phyloP scores from a whole-genome alignment of 2,329 filamentous ascomycete species.

The Tolypocladium inflatum region DNA sequence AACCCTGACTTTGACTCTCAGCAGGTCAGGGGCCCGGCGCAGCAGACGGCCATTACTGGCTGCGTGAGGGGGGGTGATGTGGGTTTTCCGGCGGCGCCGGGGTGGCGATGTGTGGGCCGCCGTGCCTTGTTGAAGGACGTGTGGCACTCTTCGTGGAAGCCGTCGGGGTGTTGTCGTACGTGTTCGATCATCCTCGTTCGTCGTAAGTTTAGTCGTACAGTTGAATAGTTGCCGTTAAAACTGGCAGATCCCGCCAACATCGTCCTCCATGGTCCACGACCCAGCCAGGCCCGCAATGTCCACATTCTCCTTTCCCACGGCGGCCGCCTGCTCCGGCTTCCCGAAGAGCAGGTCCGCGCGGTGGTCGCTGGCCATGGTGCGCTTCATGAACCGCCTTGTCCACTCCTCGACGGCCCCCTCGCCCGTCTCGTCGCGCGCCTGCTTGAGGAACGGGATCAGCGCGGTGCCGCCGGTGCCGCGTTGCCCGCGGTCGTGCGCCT shows the following conservation, averaged over 20 bases:
- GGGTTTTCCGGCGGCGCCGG: slow-evolving; percentile 13
- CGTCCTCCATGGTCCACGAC: slow-evolving; percentile 81
- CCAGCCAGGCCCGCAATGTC: slow-evolving; percentile 63
- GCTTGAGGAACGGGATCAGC: slow-evolving; percentile 90
- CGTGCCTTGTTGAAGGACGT: background rate
- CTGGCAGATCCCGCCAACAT: slow-evolving; percentile 54
- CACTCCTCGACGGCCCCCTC: slow-evolving; percentile 72
- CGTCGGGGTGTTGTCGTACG: background rate
- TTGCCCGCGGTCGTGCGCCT: slow-evolving; percentile 47
- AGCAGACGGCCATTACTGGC: slow-evolving; percentile 30
- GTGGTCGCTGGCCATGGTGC: slow-evolving; percentile 37
- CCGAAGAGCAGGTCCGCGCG: slow-evolving; percentile 49
- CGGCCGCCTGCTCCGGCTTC: slow-evolving; percentile 36
- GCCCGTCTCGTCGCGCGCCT: slow-evolving; percentile 90
- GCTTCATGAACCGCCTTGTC: slow-evolving; percentile 48
- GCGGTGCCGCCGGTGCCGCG: slow-evolving; percentile 90
- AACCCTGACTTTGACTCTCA: slow-evolving; percentile 46
- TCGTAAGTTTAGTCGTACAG: background rate
- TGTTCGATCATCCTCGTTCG: background rate
- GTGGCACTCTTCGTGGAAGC: background rate
- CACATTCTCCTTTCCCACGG: slow-evolving; percentile 31
- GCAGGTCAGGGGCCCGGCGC: slow-evolving; percentile 45
- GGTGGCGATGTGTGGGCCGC: background rate
- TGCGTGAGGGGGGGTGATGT: slow-evolving; percentile 22
- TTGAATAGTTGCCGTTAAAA: slow-evolving; percentile 24